phyloP scores from a whole-genome alignment of 768 basidiomycete species.

The Suillus lakei region DNA sequence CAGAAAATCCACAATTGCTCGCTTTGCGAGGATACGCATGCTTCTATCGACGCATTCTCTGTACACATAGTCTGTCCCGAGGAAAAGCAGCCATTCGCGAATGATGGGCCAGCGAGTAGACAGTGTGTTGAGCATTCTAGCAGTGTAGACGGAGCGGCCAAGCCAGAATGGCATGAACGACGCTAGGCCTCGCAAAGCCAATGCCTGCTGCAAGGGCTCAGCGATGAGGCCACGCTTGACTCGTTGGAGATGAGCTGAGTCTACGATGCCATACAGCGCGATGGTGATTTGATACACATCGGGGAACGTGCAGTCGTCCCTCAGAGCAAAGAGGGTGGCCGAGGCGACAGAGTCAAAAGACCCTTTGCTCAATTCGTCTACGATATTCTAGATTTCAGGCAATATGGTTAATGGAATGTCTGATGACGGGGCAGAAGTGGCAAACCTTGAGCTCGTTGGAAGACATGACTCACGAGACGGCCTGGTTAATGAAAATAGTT shows the following conservation, averaged over 20 bases:
- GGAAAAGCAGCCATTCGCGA: slow-evolving; percentile 29
- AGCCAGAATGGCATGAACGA: slow-evolving; percentile 16
- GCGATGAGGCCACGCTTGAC: slow-evolving; percentile 13
- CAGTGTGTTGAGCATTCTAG: slow-evolving; percentile 13
- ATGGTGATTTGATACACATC: slow-evolving; percentile 22
- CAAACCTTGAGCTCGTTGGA: slow-evolving; percentile 25
- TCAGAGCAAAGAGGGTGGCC: slow-evolving; percentile 25
- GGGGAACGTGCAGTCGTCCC: slow-evolving; percentile 20
- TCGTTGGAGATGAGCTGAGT: slow-evolving; percentile 21
- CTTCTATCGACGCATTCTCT: slow-evolving; percentile 20
- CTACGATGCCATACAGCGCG: slow-evolving; percentile 26
- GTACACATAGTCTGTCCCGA: slow-evolving; percentile 27
- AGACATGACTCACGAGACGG: slow-evolving; percentile 18
- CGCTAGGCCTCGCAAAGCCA: slow-evolving; percentile 22
- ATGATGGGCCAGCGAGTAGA: slow-evolving; percentile 22
- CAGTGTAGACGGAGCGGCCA: slow-evolving; percentile 5
- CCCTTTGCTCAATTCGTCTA: slow-evolving; percentile 27
- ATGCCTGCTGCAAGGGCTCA: slow-evolving; percentile 20
- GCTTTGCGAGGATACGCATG: slow-evolving; percentile 28
- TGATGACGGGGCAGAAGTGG: slow-evolving; percentile 4
- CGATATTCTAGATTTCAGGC: slow-evolving; percentile 2
- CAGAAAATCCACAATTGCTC: slow-evolving; percentile 24
- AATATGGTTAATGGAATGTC: neutral
- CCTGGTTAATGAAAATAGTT: neutral
- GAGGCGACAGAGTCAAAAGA: slow-evolving; percentile 22